Evolutionary conservation across 2,329 filamentous ascomycete genomes (phyloP), one percentile per base, ranked within the genome.

Genomic region (Cercospora sp.): DNA sequence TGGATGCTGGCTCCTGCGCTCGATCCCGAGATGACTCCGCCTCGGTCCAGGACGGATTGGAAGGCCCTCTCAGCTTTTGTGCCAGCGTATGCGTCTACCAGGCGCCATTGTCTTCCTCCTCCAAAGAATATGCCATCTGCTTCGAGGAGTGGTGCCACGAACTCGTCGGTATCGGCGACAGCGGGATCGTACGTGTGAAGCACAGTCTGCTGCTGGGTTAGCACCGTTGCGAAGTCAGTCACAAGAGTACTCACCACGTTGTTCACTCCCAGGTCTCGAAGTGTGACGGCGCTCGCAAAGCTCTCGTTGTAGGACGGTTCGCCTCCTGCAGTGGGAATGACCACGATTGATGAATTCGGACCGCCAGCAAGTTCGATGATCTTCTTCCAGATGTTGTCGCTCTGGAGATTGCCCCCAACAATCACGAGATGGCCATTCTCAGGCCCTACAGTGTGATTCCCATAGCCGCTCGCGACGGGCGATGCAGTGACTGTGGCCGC

Each of bases 41-140:
- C 72, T 5, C 72, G 69, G 28, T 71, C 69, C 12, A 72, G 63
- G 13, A 73, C 70, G 31, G 61, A 58, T 48, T 69, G 72, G 58
- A 72, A 72, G 2, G 69, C 72, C 3, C 28, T 51, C 51, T 72
- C 72, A 4, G 67, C 45, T 45, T 70, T 67, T 16, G 72, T 73
- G 12, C 71, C 72, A 4, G 70, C 70, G 26, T 73, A 73, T 5
- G 67, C 72, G 31, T 73, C 72, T 10, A 72, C 70, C 13, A 73
- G 65, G 4, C 72, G 66, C 72, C 72, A 73, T 65, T 73, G 72
- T n/a, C 70, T 45, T 13, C 72, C 72, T 12, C 72, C 72, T 58
- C 70, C 70, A 60, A 73, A 73, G 60, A 70, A 73, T 55, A 73
- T 67, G 10, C 69, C 72, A 20, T 58, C 64, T 1, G 72, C 72